Evolutionary conservation across 2,329 filamentous ascomycete genomes (phyloP).

Genomic region (Raffaelea arxii): DNA sequence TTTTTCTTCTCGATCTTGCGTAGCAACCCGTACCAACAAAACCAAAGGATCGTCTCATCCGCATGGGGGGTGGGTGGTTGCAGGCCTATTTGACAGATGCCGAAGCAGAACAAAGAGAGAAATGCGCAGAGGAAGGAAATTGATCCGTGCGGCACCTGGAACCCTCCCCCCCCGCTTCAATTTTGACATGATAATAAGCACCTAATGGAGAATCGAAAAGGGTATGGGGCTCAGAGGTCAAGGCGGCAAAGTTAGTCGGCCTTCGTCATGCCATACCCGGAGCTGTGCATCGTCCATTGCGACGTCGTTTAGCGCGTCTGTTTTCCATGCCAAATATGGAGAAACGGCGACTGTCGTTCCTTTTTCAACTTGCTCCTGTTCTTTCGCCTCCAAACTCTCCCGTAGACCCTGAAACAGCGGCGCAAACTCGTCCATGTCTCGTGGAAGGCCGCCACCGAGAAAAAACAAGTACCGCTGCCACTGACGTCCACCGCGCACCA

Average conservation of each 20-base stretch:
- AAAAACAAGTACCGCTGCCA: conserved; percentile 14
- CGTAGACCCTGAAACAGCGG: not conserved
- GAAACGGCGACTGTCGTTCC: not conserved
- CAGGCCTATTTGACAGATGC: too few relatives aligned
- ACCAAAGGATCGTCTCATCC: too few relatives aligned
- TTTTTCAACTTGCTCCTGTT: not conserved
- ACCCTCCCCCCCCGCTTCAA: too few relatives aligned
- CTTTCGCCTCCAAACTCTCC: not conserved
- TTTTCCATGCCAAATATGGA: not conserved
- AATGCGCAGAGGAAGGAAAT: not conserved
- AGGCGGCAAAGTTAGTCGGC: not conserved
- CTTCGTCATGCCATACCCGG: not conserved
- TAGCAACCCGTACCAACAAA: too few relatives aligned
- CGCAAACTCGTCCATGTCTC: not conserved
- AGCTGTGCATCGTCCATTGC: not conserved
- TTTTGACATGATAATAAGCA: too few relatives aligned
- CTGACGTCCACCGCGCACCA: conserved; percentile 12
- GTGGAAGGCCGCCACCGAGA: conserved; percentile 1
- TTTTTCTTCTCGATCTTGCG: too few relatives aligned
- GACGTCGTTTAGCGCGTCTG: not conserved
- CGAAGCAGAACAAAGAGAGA: not conserved
- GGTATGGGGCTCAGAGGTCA: too few relatives aligned
- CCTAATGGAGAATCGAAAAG: too few relatives aligned
- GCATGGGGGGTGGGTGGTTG: too few relatives aligned
- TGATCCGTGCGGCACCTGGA: too few relatives aligned